phyloP scores from a whole-genome alignment of 2,329 filamentous ascomycete species.

The Colletotrichum musae region DNA sequence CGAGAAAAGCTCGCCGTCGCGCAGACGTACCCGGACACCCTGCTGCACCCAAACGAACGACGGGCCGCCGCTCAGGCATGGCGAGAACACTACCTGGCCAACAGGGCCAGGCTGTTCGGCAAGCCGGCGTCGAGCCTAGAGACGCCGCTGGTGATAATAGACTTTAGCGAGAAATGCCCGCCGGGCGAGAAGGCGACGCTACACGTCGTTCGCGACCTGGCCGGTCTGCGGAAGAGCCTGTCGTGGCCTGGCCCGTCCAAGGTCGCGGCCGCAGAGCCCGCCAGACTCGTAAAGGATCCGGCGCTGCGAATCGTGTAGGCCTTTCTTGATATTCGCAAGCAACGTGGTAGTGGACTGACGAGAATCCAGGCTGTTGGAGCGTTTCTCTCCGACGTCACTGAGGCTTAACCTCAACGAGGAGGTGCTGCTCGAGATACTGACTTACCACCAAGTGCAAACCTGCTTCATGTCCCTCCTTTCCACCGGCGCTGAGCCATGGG shows the following conservation, averaged over 20 bases:
- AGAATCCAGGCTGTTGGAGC: constrained; percentile 18
- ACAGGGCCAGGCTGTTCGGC: constrained; percentile 12
- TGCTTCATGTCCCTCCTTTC: constrained; percentile 19
- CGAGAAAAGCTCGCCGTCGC: constrained; percentile 22
- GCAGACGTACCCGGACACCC: constrained; percentile 26
- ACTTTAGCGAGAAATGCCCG: background rate
- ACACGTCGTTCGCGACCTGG: constrained; percentile 6
- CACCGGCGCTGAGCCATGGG: constrained; percentile 23
- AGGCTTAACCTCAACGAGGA: constrained; percentile 28
- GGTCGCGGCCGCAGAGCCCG: background rate
- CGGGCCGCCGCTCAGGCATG: background rate
- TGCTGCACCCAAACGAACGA: constrained; percentile 5
- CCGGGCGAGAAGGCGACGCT: background rate
- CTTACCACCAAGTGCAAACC: constrained; percentile 29
- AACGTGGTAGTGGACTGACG: background rate
- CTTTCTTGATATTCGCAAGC: background rate
- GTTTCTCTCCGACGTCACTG: constrained; percentile 22
- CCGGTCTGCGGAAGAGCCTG: constrained; percentile 18
- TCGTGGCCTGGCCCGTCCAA: constrained; percentile 8
- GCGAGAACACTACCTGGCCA: constrained; percentile 21
- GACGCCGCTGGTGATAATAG: constrained; percentile 23
- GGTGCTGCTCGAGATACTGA: constrained; percentile 20
- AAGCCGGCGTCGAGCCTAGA: background rate
- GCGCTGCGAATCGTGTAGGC: constrained; percentile 27
- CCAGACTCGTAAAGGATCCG: constrained; percentile 9